Base-by-base conservation (phyloP, 164 flowering plant genomes). In the Annona squamosa region DNA sequence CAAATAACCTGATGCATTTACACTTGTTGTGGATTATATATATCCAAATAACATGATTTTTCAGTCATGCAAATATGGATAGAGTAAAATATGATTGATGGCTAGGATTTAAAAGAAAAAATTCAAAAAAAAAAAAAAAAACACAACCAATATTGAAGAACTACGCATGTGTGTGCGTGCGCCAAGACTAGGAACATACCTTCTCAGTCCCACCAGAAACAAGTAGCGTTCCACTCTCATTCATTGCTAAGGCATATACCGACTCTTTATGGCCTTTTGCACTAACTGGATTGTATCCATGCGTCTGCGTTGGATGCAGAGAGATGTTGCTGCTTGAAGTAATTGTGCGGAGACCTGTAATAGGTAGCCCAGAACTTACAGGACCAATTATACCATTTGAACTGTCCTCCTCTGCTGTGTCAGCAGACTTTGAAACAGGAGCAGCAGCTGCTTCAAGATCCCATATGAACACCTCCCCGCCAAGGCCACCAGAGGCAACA, bases 141-240 rank as follows among this genome's bases (percentile, higher is more conserved):
- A 63, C n/a, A 16, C 41, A 59, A 13, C n/a, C 63, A 59, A 64
- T 4, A 64, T 64, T 3, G 43, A 5, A 66, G 45, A 42, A 66
- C 68, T 42, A 26, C 37, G 37, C 37, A 26, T 26, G 37, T 26
- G 37, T 26, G 37, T 26, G 37, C 37, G 37, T 26, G 37, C 37
- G 37, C 37, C 37, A 26, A 26, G 37, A 26, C 79, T 72, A 68
- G 61, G 4, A 69, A 56, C 57, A 48, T 42, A 93, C 99, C 98
- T 91, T 95, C 79, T 95, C 99, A 73, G 97, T 95, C 75, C 99
- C 99, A 82, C 99, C 99, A 83, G 99, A 95, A 72, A 93, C 98
- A 66, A 95, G 97, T 77, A 90, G 80, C 16, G 87, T 87, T 72
- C 94, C 97, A 80, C 85, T 82, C 61, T 91, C 97, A 87, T 93